Conservation (phyloP, 495 filamentous ascomycete genomes). For the Lichina pygmaea region DNA sequence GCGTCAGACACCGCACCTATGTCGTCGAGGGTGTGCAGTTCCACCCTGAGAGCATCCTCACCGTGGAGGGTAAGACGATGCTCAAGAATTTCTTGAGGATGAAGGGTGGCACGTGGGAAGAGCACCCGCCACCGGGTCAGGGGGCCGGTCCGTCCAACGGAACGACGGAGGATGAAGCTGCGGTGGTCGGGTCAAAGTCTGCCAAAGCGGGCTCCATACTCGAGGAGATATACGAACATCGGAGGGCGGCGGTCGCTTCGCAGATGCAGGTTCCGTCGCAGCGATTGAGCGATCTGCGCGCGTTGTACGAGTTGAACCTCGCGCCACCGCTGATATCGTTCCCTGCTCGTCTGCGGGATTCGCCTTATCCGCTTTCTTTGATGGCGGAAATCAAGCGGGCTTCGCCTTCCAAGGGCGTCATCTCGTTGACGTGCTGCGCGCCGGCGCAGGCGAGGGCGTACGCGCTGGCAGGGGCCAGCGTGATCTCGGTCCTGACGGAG, state of each 20-base stretch:
- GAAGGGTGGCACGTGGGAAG: constrained; percentile 71
- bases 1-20: constrained; percentile 74
- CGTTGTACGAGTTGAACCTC: constrained; percentile 56
- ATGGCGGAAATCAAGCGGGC: constrained; percentile 95
- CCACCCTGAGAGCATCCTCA: constrained; percentile 91
- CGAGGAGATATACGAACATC: constrained; percentile 73
- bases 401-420: constrained; percentile 88
- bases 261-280: constrained; percentile 76
- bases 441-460: constrained; percentile 78
- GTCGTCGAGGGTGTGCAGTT: constrained; percentile 88
- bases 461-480: constrained; percentile 77
- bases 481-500: constrained; percentile 92
- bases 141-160: constrained; percentile 4
- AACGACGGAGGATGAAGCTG: not conserved
- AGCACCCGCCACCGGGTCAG: constrained; percentile 25
- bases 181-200: not conserved
- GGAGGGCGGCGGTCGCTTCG: constrained; percentile 43
- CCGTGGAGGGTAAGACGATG: constrained; percentile 66
- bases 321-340: constrained; percentile 71
- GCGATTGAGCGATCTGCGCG: constrained; percentile 62
- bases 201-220: constrained; percentile 26
- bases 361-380: constrained; percentile 56
- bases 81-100: constrained; percentile 74
- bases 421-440: constrained; percentile 64
- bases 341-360: constrained; percentile 47